phyloP scores from a whole-genome alignment of 2,329 filamentous ascomycete species.

The Thermomyces lanuginosus region DNA sequence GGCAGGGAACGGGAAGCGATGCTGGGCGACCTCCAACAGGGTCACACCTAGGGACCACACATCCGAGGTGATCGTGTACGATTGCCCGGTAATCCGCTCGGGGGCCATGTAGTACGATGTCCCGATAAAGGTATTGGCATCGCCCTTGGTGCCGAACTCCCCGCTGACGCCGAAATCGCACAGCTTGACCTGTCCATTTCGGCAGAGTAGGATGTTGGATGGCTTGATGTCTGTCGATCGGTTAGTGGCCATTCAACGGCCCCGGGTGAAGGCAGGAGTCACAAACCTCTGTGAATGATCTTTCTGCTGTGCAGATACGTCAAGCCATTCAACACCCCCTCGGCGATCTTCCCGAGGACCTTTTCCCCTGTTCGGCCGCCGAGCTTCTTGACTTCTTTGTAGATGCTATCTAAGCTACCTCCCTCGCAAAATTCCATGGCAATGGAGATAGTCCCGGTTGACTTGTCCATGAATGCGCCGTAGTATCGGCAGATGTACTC shows the following conservation, averaged over 20 bases:
- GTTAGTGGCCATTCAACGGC: conserved; percentile 7
- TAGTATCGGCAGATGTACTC: conserved; percentile 97
- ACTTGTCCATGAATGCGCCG: conserved; percentile 87
- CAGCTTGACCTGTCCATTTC: conserved; percentile 85
- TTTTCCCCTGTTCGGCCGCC: conserved; percentile 93
- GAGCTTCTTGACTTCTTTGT: conserved; percentile 90
- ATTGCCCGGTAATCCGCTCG: conserved; percentile 91
- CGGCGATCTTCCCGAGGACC: conserved; percentile 88
- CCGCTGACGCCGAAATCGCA: conserved; percentile 97
- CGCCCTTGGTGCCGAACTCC: conserved; percentile 95
- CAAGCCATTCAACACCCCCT: conserved; percentile 81
- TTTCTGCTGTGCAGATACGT: conserved; percentile 91
- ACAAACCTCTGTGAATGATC: conserved; percentile 70
- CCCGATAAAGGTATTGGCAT: conserved; percentile 97
- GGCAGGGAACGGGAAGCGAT: conserved; percentile 93
- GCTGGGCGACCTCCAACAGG: conserved; percentile 94
- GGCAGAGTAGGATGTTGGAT: conserved; percentile 86
- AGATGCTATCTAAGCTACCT: conserved; percentile 88
- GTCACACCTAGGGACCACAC: conserved; percentile 97
- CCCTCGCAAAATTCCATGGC: conserved; percentile 99
- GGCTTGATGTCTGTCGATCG: conserved; percentile 67
- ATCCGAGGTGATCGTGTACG: conserved; percentile 95
- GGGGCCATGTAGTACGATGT: conserved; percentile 99
- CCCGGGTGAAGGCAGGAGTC: background rate
- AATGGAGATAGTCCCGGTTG: conserved; percentile 93